Percentiles rank a stretch among this genome's conserved stretches.
Evolutionary conservation across 1,284 basidiomycete species (phyloP).

Genomic region (Leccinum huronense): DNA sequence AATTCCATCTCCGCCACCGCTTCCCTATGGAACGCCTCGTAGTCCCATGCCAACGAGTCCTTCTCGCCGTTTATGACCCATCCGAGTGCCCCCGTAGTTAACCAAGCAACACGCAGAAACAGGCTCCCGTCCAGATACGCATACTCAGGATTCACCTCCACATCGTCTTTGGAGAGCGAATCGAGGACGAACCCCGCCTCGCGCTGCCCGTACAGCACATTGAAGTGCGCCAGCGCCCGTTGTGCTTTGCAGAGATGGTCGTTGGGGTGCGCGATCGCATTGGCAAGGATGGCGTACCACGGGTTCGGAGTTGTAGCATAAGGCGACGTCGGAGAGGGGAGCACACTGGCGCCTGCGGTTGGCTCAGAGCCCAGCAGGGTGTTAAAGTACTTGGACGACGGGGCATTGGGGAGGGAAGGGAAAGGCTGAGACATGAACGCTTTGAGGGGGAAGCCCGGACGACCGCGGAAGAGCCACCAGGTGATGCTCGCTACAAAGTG

Average conservation of each 20-base stretch:
- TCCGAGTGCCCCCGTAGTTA: slow-evolving; percentile 50
- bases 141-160: slow-evolving; percentile 29
- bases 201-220: slow-evolving; percentile 46
- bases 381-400: slow-evolving; percentile 27
- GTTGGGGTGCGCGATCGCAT: slow-evolving; percentile 43
- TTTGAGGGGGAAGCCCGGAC: slow-evolving; percentile 28
- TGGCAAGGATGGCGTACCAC: slow-evolving; percentile 34
- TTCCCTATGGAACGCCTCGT: slow-evolving; percentile 31
- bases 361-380: slow-evolving; percentile 29
- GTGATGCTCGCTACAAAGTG: slow-evolving; percentile 37
- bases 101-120: slow-evolving; percentile 52
- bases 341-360: slow-evolving; percentile 32
- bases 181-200: slow-evolving; percentile 37
- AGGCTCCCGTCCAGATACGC: slow-evolving; percentile 59
- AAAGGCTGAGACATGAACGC: slow-evolving; percentile 30
- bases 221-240: slow-evolving; percentile 56
- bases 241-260: slow-evolving; percentile 63
- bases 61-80: slow-evolving; percentile 51
- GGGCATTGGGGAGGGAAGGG: slow-evolving; percentile 19
- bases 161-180: slow-evolving; percentile 21
- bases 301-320: slow-evolving; percentile 31
- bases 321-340: slow-evolving; percentile 29
- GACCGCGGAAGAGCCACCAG: slow-evolving; percentile 39
- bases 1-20: slow-evolving; percentile 31
- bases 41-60: slow-evolving; percentile 30